phyloP scores from a whole-genome alignment of 305 asterid genomes.

The Rubia peregrina region DNA sequence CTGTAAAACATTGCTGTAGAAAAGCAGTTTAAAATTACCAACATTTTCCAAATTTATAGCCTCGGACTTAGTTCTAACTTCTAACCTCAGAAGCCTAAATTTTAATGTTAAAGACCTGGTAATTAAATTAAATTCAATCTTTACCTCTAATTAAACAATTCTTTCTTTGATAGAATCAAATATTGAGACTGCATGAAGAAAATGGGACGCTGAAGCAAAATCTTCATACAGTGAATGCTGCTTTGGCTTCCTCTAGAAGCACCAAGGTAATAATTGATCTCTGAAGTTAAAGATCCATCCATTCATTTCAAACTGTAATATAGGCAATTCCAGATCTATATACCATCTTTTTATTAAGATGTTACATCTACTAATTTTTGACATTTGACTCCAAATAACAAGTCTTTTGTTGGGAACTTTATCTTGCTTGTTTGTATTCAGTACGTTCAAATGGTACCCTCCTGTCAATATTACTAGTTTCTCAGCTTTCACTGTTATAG shows the following conservation, averaged over 20 bases:
- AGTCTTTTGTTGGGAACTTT: not conserved
- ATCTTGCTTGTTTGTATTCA: not conserved
- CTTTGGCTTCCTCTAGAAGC: conserved; percentile 52
- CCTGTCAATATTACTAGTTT: not conserved
- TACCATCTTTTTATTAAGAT: not conserved
- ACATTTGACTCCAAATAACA: not conserved
- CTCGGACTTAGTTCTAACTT: not conserved
- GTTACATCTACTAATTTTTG: not conserved
- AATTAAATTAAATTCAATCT: not conserved
- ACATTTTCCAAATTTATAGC: not conserved
- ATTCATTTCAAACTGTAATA: not conserved
- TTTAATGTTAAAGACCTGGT: not conserved
- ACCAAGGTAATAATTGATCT: conserved; percentile 44
- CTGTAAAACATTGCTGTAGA: not conserved
- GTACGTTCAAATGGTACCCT: not conserved
- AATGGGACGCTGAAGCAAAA: conserved; percentile 73
- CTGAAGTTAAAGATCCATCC: not conserved
- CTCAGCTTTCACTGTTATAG: not conserved
- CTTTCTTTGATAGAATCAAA: conserved; percentile 51
- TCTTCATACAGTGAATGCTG: conserved; percentile 47
- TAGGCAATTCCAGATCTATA: not conserved
- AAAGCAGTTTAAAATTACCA: too few relatives aligned
- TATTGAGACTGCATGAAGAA: conserved; percentile 65
- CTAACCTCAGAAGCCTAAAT: not conserved
- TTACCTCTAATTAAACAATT: not conserved